Evolutionary conservation across 2,329 filamentous ascomycete species (phyloP).

Genomic region (Camillea tinctor): DNA sequence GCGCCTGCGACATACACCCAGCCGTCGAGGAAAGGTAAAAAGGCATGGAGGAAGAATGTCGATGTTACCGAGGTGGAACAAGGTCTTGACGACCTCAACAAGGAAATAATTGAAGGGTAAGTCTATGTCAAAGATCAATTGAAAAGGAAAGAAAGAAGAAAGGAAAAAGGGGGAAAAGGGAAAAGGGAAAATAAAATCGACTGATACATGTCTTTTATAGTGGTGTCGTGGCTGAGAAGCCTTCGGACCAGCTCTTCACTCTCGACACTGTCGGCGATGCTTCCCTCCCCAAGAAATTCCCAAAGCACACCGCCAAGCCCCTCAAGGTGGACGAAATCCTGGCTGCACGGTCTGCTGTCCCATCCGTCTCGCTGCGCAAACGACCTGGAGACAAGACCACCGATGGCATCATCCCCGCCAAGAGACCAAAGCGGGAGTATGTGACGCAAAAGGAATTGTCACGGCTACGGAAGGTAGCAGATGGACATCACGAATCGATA

Average conservation of each 20-base stretch:
- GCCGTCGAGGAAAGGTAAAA: slow-evolving; percentile 94
- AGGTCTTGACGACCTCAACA: slow-evolving; percentile 79
- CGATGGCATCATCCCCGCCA: slow-evolving; percentile 70
- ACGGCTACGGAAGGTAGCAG: slow-evolving; percentile 75
- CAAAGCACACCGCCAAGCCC: slow-evolving; percentile 68
- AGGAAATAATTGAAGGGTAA: slow-evolving; percentile 88
- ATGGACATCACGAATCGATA: slow-evolving; percentile 61
- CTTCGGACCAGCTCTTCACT: slow-evolving; percentile 79
- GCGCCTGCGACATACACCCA: slow-evolving; percentile 83
- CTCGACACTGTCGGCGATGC: slow-evolving; percentile 74
- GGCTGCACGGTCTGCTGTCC: slow-evolving; percentile 75
- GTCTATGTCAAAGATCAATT: too few relatives aligned
- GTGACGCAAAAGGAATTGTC: slow-evolving; percentile 82
- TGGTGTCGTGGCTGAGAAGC: slow-evolving; percentile 81
- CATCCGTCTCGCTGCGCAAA: slow-evolving; percentile 77
- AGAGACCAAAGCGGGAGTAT: slow-evolving; percentile 75
- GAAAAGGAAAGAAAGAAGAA: slow-evolving; percentile 1
- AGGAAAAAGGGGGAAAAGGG: slow-evolving; percentile 2
- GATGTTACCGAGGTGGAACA: slow-evolving; percentile 83
- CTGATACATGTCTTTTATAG: slow-evolving; percentile 43
- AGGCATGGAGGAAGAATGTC: slow-evolving; percentile 98
- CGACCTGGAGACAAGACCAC: slow-evolving; percentile 67
- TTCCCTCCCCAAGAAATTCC: slow-evolving; percentile 61
- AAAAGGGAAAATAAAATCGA: not conserved
- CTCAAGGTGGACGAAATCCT: slow-evolving; percentile 93